Percentiles rank a stretch among this genome's conserved stretches.
These are phyloP conservation scores for Calendula officinalis DNA, from an alignment of 129 eudicot species.

Conservation along the genomic window DNA sequence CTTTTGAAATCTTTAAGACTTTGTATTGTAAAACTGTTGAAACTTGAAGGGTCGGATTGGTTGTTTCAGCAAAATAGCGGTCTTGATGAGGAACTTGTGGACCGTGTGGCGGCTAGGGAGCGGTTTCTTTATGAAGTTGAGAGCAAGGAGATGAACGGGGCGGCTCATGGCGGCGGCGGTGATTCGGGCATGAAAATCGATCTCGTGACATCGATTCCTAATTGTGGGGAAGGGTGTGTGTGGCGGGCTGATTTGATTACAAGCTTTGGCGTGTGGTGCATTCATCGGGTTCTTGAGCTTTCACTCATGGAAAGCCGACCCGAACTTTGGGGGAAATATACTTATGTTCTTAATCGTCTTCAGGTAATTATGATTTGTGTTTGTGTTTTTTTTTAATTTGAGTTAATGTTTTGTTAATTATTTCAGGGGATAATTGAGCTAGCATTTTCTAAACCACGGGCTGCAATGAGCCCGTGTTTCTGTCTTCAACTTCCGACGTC, in stretches of 20 bases:
- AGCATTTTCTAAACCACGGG: constrained; percentile 68
- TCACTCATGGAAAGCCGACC: constrained; percentile 96
- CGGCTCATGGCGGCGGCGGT: constrained; percentile 31
- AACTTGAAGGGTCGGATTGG: constrained; percentile 86
- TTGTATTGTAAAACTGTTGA: constrained; percentile 63
- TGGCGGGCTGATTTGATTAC: constrained; percentile 63
- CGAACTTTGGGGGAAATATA: constrained; percentile 40
- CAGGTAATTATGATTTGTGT: constrained; percentile 45
- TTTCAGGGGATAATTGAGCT: constrained; percentile 71
- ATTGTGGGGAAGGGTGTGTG: constrained; percentile 84
- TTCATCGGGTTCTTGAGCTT: constrained; percentile 86
- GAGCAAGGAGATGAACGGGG: constrained; percentile 50
- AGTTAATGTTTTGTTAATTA: neutral
- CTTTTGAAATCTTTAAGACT: constrained; percentile 74
- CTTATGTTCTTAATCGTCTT: constrained; percentile 74
- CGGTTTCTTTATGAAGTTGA: constrained; percentile 77
- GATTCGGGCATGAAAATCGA: constrained; percentile 45
- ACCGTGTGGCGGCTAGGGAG: constrained; percentile 85
- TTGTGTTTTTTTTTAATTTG: neutral
- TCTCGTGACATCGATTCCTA: constrained; percentile 65
- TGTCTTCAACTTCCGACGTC: constrained; percentile 72
- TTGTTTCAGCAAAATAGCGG: constrained; percentile 77
- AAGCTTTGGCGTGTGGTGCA: constrained; percentile 27
- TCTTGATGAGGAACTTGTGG: constrained; percentile 65
- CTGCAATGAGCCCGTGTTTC: constrained; percentile 68